phyloP scores from a whole-genome alignment of 2,329 filamentous ascomycete genomes.

The Colletotrichum caudatum region DNA sequence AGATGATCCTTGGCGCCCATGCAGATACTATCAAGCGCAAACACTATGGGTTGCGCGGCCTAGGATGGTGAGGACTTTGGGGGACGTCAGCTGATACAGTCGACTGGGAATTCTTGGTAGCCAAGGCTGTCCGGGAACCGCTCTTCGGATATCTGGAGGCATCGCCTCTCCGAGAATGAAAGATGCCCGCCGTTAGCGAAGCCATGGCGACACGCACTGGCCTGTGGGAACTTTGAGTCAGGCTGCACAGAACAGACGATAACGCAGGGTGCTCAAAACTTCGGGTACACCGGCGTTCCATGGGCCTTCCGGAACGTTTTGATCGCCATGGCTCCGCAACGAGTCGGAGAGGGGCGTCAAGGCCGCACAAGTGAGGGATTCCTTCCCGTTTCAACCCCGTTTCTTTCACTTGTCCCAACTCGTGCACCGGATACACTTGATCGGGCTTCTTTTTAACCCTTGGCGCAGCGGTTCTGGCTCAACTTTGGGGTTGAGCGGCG shows the following conservation, averaged over 20 bases:
- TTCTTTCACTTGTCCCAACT: slow-evolving; percentile 23
- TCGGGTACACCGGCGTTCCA: slow-evolving; percentile 19
- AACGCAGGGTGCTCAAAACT: background rate
- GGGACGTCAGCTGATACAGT: background rate
- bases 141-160: background rate
- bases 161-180: too few species aligned
- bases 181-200: too few species aligned
- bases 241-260: slow-evolving; percentile 33
- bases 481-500: background rate
- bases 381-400: slow-evolving; percentile 33
- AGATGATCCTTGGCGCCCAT: background rate
- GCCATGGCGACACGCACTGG: background rate
- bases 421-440: slow-evolving; percentile 1
- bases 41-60: background rate
- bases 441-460: background rate
- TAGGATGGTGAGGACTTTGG: background rate
- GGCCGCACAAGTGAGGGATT: slow-evolving; percentile 16
- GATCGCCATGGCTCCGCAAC: slow-evolving; percentile 20
- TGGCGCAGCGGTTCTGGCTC: background rate
- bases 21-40: background rate
- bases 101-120: background rate
- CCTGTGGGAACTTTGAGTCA: slow-evolving; percentile 13
- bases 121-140: background rate
- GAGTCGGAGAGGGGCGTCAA: slow-evolving; percentile 5
- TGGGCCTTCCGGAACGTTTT: slow-evolving; percentile 39